These are phyloP conservation scores for Leptomonas pyrrhocoris DNA, from an alignment of 208 protist species.

Conservation along the genomic window DNA sequence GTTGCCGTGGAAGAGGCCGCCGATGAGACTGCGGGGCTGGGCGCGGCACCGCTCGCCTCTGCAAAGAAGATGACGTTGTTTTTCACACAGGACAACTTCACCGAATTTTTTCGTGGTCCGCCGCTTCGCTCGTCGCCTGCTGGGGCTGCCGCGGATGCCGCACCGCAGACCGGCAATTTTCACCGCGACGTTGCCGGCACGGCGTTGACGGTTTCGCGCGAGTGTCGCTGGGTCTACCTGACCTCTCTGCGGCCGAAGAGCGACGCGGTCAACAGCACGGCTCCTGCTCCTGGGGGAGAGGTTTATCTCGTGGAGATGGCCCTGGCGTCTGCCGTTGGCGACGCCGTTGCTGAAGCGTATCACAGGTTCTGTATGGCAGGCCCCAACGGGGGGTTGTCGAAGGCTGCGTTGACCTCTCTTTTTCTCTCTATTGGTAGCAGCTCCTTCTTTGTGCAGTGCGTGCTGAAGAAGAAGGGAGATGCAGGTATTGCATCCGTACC, in stretches of 20 bases:
- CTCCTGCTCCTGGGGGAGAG: conserved; percentile 4
- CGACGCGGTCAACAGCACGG: background rate
- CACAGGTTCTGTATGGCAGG: background rate
- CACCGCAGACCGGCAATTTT: background rate
- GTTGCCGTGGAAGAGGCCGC: too few species aligned
- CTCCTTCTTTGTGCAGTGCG: conserved; percentile 5
- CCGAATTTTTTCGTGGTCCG: background rate
- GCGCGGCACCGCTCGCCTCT: too few species aligned
- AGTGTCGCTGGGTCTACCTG: conserved; percentile 23
- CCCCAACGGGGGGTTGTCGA: background rate
- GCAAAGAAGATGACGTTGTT: background rate
- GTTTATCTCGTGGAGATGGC: conserved; percentile 4
- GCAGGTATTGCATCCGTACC: background rate
- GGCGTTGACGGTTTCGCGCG: too few species aligned
- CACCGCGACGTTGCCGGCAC: background rate
- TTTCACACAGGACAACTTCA: conserved; percentile 29
- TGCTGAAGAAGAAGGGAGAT: background rate
- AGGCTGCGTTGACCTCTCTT: conserved; percentile 4
- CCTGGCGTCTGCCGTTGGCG: conserved; percentile 1
- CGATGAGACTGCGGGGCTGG: too few species aligned
- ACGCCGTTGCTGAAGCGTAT: conserved; percentile 1
- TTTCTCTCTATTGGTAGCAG: background rate
- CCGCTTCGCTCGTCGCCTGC: too few species aligned
- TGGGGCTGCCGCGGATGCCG: too few species aligned
- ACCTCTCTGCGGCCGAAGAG: background rate